Evolutionary conservation across 768 basidiomycete species (phyloP).

Genomic region (Termitomyces sp.): DNA sequence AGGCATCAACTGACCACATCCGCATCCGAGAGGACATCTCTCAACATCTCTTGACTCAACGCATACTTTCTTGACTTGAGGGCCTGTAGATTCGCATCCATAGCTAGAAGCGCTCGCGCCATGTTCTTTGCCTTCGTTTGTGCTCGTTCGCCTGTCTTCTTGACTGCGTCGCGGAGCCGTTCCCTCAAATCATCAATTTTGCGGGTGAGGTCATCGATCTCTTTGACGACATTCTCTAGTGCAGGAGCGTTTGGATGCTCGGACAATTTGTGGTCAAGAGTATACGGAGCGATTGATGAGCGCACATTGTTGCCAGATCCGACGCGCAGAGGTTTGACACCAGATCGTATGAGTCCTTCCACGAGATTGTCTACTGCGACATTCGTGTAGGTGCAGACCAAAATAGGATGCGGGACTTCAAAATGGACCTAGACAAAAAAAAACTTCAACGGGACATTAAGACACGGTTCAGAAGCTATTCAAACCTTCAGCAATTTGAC

Average conservation of each 20-base stretch:
- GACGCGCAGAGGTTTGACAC: constrained; percentile 73
- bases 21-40: constrained; percentile 56
- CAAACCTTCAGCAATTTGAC: constrained; percentile 73
- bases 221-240: constrained; percentile 37
- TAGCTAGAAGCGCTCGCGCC: constrained; percentile 24
- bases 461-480: not conserved
- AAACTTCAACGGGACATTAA: not conserved
- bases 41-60: constrained; percentile 59
- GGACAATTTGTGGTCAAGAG: constrained; percentile 61
- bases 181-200: constrained; percentile 21
- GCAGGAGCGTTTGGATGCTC: constrained; percentile 51
- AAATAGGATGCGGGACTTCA: constrained; percentile 75
- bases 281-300: constrained; percentile 49
- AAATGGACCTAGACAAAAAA: constrained; percentile 56
- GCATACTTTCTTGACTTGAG: constrained; percentile 46
- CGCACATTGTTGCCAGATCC: constrained; percentile 63
- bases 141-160: constrained; percentile 15
- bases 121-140: constrained; percentile 27
- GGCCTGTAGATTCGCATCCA: constrained; percentile 22
- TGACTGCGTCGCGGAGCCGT: constrained; percentile 15
- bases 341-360: constrained; percentile 58
- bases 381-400: constrained; percentile 95
- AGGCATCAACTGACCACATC: constrained; percentile 61
- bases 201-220: constrained; percentile 28
- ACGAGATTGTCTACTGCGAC: constrained; percentile 91